phyloP scores from a whole-genome alignment of 176 grass and related monocot species.

The Aegilops sharonensis region DNA sequence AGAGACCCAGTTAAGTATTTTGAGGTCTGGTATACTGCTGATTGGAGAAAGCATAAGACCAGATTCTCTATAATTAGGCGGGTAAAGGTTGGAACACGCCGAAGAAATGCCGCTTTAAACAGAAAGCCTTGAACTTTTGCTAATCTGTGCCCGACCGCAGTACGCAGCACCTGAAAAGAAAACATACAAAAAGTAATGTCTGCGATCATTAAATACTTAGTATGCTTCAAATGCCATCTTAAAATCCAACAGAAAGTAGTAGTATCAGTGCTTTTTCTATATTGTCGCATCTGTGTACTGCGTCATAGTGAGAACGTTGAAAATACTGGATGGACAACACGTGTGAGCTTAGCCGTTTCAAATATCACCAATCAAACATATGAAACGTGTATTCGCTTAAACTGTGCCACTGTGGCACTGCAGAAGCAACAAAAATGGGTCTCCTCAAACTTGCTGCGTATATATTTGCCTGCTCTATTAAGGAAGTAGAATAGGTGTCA shows the following conservation, averaged over 20 bases:
- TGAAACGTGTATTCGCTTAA: background rate
- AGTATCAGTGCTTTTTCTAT: background rate
- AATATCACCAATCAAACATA: background rate
- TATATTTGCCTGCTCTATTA: background rate
- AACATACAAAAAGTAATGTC: conserved; percentile 8
- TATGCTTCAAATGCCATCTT: background rate
- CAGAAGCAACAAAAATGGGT: background rate
- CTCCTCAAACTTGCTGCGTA: background rate
- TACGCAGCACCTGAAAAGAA: conserved; percentile 74
- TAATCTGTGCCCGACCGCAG: conserved; percentile 90
- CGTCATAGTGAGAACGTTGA: background rate
- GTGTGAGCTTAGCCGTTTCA: background rate
- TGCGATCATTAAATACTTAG: conserved; percentile 9
- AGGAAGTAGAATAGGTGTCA: background rate
- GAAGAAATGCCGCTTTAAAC: conserved; percentile 96
- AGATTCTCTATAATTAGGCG: conserved; percentile 85
- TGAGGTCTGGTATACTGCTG: conserved; percentile 71
- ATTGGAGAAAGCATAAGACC: conserved; percentile 90
- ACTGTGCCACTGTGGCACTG: background rate
- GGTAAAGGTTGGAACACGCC: conserved; percentile 73
- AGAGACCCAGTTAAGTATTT: conserved; percentile 88
- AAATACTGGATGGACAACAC: background rate
- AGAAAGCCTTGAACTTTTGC: conserved; percentile 94
- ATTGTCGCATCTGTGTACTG: background rate
- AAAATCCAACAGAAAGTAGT: background rate